Evolutionary conservation across 164 flowering plant species (phyloP), one percentile per base, ranked within the genome.

Genomic region (Litsea cubeba): DNA sequence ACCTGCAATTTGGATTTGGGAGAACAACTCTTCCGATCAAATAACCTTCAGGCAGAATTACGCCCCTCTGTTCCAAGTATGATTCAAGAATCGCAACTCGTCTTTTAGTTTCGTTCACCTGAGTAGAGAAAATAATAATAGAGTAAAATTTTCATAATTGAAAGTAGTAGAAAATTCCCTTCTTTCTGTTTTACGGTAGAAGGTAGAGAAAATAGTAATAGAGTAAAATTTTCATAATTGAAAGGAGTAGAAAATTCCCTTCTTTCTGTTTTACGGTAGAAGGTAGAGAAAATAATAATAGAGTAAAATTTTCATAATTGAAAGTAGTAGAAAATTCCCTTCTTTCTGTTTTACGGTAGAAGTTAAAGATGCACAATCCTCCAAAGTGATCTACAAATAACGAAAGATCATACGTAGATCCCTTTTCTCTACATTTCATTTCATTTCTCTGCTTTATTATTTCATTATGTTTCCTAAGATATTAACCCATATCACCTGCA

Each of bases 31-130:
- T 93, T 72, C 74, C 87, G 71, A 91, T 89, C 65, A 93, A 72
- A 80, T 80, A 89, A 76, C 96, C 97, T 70, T 83, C 88, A 6
- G 95, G 94, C 51, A 91, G 75, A 73, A 80, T 64, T 74, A 91
- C 81, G 50, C 97, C 98, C 82, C 99, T 90, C 78, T 90, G 94
- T 82, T 95, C 95, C 79, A 95, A 87, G 81, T 95, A 95, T 46
- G 93, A 81, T 81, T 93, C 96, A 76, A 95, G 97, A 75, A 93
- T 72, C 14, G 88, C 84, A 80, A 84, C 87, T 81, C 81, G 87
- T 63, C 72, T 82, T 72, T 81, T 89, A 28, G 83, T 73, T 79
- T 92, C 94, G 26, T 62, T 85, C 26, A 91, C 87, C 98, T 92
- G 83, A 74, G 81, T 26, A 69, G 46, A 30, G 28, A 71, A 35